Evolutionary conservation across 306 rosid species (phyloP).

Genomic region (Lathyrus sativus): DNA sequence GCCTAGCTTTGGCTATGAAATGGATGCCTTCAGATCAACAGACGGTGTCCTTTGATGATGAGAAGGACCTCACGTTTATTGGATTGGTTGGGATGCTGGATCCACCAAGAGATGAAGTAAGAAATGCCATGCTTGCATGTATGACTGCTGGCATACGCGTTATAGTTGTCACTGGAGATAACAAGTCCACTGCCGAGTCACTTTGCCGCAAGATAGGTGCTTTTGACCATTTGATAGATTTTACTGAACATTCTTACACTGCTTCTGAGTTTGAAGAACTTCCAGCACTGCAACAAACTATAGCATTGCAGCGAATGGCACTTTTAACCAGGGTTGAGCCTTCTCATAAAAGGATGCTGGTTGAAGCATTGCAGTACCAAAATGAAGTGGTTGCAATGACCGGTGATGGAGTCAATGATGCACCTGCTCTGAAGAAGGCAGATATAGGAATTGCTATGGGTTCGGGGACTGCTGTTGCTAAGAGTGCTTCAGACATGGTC

Average conservation of each 20-base stretch:
- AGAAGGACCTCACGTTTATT: constrained; percentile 89
- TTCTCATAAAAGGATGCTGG: too few relatives aligned
- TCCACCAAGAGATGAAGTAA: constrained; percentile 98
- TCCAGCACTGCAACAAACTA: too few relatives aligned
- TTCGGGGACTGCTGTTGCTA: constrained; percentile 70
- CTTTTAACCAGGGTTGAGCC: too few relatives aligned
- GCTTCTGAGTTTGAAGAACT: too few relatives aligned
- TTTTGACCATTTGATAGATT: constrained; percentile 75
- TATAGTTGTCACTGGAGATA: constrained; percentile 98
- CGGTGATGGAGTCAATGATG: too few relatives aligned
- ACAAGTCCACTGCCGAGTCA: constrained; percentile 98
- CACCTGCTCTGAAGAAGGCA: too few relatives aligned
- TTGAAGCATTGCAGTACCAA: too few relatives aligned
- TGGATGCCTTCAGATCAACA: constrained; percentile 75
- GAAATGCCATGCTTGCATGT: constrained; percentile 89
- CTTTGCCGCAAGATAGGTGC: constrained; percentile 96
- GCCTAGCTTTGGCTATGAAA: too few relatives aligned
- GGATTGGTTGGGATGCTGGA: constrained; percentile 99
- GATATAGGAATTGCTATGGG: too few relatives aligned
- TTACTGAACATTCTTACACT: too few relatives aligned
- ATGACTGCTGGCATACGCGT: constrained; percentile 98
- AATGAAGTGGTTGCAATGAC: too few relatives aligned
- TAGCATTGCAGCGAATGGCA: too few relatives aligned
- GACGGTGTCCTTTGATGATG: constrained; percentile 67
- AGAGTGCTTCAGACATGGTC: rapidly evolving